These are phyloP conservation scores for Aciculoconidium aculeatum DNA, from an alignment of 805 yeast genomes.

Conservation along the genomic window DNA sequence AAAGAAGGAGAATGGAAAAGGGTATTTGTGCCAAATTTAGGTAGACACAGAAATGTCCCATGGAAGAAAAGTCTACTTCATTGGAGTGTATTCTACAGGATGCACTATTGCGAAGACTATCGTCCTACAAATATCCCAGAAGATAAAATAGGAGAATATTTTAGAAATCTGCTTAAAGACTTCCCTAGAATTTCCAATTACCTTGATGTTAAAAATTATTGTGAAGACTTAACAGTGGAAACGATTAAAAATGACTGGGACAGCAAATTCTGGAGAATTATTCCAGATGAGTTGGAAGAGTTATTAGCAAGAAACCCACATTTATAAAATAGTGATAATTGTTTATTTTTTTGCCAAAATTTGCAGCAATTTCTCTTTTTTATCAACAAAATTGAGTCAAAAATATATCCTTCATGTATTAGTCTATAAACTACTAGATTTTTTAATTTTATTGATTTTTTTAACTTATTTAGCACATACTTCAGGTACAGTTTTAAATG, in stretches of 20 bases:
- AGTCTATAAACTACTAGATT: too few relatives aligned
- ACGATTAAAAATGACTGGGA: conserved; percentile 13
- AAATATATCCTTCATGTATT: too few relatives aligned
- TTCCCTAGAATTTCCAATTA: conserved; percentile 6
- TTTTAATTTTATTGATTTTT: too few relatives aligned
- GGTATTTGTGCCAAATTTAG: conserved; percentile 50
- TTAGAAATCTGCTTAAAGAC: conserved; percentile 16
- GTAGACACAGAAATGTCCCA: conserved; percentile 48
- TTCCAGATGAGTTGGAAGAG: conserved; percentile 29
- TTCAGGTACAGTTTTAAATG: too few relatives aligned
- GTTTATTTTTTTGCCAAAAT: neutral
- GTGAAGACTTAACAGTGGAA: conserved; percentile 11
- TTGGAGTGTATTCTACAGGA: conserved; percentile 61
- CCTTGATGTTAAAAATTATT: conserved; percentile 9
- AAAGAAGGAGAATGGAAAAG: conserved; percentile 45
- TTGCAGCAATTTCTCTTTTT: too few relatives aligned
- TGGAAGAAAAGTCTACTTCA: conserved; percentile 41
- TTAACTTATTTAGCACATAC: too few relatives aligned
- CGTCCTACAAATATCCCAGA: conserved; percentile 28
- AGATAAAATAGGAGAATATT: conserved; percentile 12
- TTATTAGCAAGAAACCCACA: conserved; percentile 3
- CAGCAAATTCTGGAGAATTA: conserved; percentile 20
- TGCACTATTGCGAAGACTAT: conserved; percentile 41
- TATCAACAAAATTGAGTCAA: too few relatives aligned
- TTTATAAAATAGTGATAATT: neutral